Evolutionary conservation across 495 filamentous ascomycete species (phyloP).

Genomic region (Parathielavia hyrcaniae): DNA sequence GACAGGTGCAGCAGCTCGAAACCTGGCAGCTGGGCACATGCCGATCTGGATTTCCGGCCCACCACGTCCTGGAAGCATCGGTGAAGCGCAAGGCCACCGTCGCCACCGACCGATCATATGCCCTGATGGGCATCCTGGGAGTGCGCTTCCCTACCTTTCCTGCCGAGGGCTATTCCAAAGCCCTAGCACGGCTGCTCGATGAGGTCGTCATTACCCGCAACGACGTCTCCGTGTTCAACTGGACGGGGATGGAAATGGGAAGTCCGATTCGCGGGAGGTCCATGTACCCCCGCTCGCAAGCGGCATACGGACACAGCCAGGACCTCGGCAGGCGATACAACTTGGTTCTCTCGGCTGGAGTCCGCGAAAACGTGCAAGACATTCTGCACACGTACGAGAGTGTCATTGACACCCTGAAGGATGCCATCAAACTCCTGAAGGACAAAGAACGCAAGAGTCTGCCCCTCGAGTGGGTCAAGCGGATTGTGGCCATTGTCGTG

Average conservation of each 20-base stretch:
- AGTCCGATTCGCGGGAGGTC: conserved; percentile 35
- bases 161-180: conserved; percentile 36
- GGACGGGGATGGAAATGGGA: conserved; percentile 35
- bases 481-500: conserved; percentile 28
- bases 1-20: conserved; percentile 27
- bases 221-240: conserved; percentile 41
- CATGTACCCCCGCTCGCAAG: conserved; percentile 34
- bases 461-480: conserved; percentile 29
- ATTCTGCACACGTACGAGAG: conserved; percentile 26
- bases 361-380: conserved; percentile 27
- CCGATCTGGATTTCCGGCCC: conserved; percentile 29
- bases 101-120: conserved; percentile 33
- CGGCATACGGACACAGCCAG: conserved; percentile 25
- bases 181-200: conserved; percentile 35
- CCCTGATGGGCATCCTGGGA: conserved; percentile 37
- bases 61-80: conserved; percentile 31
- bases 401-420: conserved; percentile 27
- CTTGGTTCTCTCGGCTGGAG: conserved; percentile 20
- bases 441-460: conserved; percentile 27
- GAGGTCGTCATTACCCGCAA: conserved; percentile 37
- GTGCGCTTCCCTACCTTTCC: conserved; percentile 36
- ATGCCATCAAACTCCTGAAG: conserved; percentile 31
- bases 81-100: conserved; percentile 31
- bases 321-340: conserved; percentile 29
- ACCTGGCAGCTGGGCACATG: conserved; percentile 29